These are phyloP conservation scores for Vararia minispora DNA, from an alignment of 768 basidiomycete genomes.

Conservation along the genomic window DNA sequence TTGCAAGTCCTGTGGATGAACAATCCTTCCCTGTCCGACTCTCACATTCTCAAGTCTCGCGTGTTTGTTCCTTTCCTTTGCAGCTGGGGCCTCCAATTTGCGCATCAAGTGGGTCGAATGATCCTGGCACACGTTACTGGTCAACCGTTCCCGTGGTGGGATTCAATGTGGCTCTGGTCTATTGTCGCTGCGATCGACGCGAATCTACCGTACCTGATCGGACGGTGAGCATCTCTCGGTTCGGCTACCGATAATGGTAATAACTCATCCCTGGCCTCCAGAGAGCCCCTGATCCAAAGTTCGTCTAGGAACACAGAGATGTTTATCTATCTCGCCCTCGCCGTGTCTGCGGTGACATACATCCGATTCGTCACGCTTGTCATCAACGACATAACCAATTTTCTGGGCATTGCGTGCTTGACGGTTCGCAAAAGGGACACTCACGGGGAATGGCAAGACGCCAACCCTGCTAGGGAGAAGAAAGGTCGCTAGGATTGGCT, in stretches of 20 bases:
- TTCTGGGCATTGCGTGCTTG: slow-evolving; percentile 91
- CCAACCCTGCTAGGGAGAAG: slow-evolving; percentile 15
- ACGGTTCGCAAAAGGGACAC: slow-evolving; percentile 80
- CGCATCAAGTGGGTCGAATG: slow-evolving; percentile 84
- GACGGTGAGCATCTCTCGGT: slow-evolving; percentile 36
- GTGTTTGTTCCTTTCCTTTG: slow-evolving; percentile 81
- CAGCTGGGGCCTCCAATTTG: slow-evolving; percentile 89
- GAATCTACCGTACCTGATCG: slow-evolving; percentile 57
- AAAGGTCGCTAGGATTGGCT: slow-evolving; percentile 6
- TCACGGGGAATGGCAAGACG: slow-evolving; percentile 46
- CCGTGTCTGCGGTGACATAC: slow-evolving; percentile 59
- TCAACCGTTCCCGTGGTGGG: slow-evolving; percentile 75
- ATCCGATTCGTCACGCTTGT: slow-evolving; percentile 74
- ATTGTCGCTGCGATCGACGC: slow-evolving; percentile 72
- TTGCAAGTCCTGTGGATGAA: slow-evolving; percentile 78
- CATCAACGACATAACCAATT: slow-evolving; percentile 79
- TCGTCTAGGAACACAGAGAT: slow-evolving; percentile 47
- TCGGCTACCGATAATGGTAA: neutral
- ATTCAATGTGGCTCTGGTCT: slow-evolving; percentile 80
- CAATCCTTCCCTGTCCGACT: slow-evolving; percentile 47
- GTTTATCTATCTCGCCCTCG: slow-evolving; percentile 64
- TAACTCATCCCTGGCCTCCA: slow-evolving; percentile 10
- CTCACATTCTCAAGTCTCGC: slow-evolving; percentile 63
- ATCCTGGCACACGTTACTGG: slow-evolving; percentile 90
- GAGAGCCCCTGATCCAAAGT: slow-evolving; percentile 68